Evolutionary conservation across 345 rosid genomes (phyloP).

Genomic region (Sapria himalayana): DNA sequence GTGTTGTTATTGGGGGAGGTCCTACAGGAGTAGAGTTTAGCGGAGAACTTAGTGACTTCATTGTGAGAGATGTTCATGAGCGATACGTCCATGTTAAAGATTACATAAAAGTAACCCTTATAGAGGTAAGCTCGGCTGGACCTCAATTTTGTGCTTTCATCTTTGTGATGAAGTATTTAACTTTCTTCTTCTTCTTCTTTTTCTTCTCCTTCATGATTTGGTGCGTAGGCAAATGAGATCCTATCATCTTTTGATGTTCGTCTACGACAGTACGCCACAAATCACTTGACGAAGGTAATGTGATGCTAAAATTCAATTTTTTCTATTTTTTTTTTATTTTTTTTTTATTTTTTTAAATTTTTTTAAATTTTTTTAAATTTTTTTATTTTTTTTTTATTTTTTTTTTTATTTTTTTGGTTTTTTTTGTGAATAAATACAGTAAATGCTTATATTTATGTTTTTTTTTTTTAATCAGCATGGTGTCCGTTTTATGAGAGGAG

Average conservation of each 20-base stretch:
- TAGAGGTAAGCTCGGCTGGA: slow-evolving; percentile 32
- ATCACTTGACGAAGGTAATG: slow-evolving; percentile 42
- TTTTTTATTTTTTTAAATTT: too few relatives aligned
- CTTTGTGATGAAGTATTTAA: neutral
- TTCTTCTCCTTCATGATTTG: too few relatives aligned
- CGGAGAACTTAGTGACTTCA: slow-evolving; percentile 89
- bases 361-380: too few relatives aligned
- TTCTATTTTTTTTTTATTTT: too few relatives aligned
- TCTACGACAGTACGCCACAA: slow-evolving; percentile 36
- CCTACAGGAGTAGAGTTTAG: slow-evolving; percentile 98
- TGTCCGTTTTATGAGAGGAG: slow-evolving; percentile 27
- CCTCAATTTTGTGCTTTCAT: neutral
- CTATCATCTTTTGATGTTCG: slow-evolving; percentile 60
- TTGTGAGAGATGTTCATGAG: slow-evolving; percentile 66
- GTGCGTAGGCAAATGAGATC: slow-evolving; percentile 65
- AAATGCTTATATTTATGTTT: slow-evolving; percentile 5
- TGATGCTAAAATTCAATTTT: too few relatives aligned
- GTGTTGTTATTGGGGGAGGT: slow-evolving; percentile 89
- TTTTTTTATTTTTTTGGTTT: neutral
- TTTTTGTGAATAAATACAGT: neutral
- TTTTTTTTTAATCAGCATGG: slow-evolving; percentile 25
- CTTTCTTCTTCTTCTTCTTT: neutral
- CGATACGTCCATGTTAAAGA: slow-evolving; percentile 55
- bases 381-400: neutral
- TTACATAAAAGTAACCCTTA: slow-evolving; percentile 60